Base-by-base conservation (phyloP, 2,329 filamentous ascomycete genomes). In the Diaporthe sp. region DNA sequence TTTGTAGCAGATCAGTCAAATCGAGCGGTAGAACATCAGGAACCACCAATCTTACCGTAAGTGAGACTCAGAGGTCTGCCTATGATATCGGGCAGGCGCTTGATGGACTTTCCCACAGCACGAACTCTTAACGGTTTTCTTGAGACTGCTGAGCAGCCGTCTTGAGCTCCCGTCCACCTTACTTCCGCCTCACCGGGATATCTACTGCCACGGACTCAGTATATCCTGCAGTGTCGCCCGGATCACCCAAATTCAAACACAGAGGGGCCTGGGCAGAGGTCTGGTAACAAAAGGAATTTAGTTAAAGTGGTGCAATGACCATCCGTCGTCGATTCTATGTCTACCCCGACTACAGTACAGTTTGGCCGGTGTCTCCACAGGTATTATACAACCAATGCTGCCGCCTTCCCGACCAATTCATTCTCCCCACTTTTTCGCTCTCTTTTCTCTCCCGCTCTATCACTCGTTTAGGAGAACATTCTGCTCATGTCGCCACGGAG, bases 281-380 rank as follows among this genome's bases (percentile, higher is more conserved):
- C 2, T 61, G 38, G 38, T 35, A 35, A 74, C 71, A 74, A 74
- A 74, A 35, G 25, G 50, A 74, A 74, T 66, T 42, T 40, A 66
- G 22, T 76, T 76, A 19, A 68, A 54, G 70, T 64, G 74, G 68
- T 70, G 68, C 69, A 71, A 76, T 73, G 71, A 77, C 72, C 74
- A 78, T 69, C 70, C 57, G 77, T 79, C 76, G 77, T 79, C 78
- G 78, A 78, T 79, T 82, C 80, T 81, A 82, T 81, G 77, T 81
- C 80, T 81, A 81, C 75, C 75, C 76, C 75, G 74, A 76, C 75
- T 86, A 85, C 75, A 85, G 85, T 76, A 86, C 86, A 79, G 22
- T 66, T 73, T 54, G 72, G 72, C 83, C 83, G 76, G 77, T 85
- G 84, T 84, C 80, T 78, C 76, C 78, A 78, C 74, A 78, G 79